Conservation (phyloP, 257 asterid genomes). For the Fraxinus excelsior region DNA sequence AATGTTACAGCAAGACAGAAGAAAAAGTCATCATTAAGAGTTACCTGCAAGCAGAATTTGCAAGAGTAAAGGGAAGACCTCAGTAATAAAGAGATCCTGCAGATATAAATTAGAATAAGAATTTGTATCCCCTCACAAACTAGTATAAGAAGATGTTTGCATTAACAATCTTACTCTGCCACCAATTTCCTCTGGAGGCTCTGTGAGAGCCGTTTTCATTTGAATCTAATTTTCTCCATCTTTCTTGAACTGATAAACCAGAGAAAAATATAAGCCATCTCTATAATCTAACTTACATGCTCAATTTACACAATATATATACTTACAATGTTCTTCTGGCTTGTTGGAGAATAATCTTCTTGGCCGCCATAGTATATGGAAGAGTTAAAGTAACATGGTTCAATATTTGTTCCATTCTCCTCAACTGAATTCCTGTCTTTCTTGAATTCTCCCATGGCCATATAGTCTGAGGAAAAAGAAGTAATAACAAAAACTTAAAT, state of each 20-base stretch:
- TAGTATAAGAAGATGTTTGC: background rate
- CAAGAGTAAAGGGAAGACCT: background rate
- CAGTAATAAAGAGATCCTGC: conserved; percentile 82
- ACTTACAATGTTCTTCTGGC: conserved; percentile 49
- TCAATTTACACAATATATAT: conserved; percentile 26
- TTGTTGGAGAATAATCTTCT: conserved; percentile 60
- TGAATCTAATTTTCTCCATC: conserved; percentile 46
- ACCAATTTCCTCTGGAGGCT: conserved; percentile 92
- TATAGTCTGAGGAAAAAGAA: no score
- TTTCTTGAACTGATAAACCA: conserved; percentile 44
- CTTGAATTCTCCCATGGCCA: conserved; percentile 21
- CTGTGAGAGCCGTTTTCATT: conserved; percentile 50
- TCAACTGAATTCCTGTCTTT: conserved; percentile 32
- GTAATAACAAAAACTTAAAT: no score
- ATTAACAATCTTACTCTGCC: conserved; percentile 56
- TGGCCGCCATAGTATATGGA: conserved; percentile 84
- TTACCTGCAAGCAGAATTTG: conserved; percentile 19
- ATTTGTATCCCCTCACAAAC: background rate
- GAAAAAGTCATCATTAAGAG: background rate
- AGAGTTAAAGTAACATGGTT: conserved; percentile 72
- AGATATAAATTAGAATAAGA: background rate
- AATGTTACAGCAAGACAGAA: no score
- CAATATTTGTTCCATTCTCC: conserved; percentile 41
- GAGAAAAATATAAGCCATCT: background rate
- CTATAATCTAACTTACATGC: background rate